These are phyloP conservation scores for Leersia perrieri DNA, from an alignment of 176 grass and related monocot genomes.

Conservation along the genomic window DNA sequence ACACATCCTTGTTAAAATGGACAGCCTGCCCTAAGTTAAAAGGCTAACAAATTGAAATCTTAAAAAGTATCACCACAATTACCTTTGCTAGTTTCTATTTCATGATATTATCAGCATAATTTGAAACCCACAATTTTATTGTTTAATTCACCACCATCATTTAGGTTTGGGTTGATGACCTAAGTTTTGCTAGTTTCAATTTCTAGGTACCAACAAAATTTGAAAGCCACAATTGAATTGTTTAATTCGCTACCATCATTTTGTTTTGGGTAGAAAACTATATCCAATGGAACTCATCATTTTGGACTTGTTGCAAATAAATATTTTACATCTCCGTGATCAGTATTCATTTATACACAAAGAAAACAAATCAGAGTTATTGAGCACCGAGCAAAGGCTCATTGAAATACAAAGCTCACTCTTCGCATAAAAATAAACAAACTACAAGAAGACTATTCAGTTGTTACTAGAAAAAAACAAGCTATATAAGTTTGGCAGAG, in stretches of 20 bases:
- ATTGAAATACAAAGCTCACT: neutral
- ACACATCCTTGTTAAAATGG: neutral
- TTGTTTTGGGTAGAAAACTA: neutral
- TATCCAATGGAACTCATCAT: neutral
- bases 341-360: neutral
- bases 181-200: neutral
- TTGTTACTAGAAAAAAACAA: neutral
- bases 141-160: neutral
- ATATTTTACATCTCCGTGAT: too few species aligned
- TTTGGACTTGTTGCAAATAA: neutral
- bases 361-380: neutral
- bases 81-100: slow-evolving; percentile 7
- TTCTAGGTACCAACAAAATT: too few species aligned
- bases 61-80: neutral
- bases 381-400: neutral
- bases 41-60: neutral
- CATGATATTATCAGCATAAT: neutral
- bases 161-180: neutral
- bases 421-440: slow-evolving; percentile 18
- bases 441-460: neutral
- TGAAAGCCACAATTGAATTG: too few species aligned
- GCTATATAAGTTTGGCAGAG: neutral
- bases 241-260: too few species aligned
- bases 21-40: slow-evolving; percentile 1
- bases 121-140: neutral